phyloP scores from a whole-genome alignment of 257 asterid species.

The Solanum rostratum region DNA sequence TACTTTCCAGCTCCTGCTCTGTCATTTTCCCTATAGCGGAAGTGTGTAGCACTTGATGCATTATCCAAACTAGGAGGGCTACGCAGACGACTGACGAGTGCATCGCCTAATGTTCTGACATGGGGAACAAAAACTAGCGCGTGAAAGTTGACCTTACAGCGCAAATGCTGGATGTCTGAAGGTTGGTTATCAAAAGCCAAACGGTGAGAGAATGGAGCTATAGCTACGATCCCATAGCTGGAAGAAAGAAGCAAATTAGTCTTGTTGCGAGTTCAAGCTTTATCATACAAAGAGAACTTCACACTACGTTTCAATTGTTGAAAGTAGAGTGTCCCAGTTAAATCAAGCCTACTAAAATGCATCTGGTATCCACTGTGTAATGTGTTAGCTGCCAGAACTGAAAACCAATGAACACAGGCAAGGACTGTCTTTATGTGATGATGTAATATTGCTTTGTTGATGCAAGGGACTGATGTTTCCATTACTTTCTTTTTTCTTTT shows the following conservation, averaged over 20 bases:
- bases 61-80: slow-evolving; percentile 4
- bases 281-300: not conserved
- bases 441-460: not conserved
- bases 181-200: slow-evolving; percentile 34
- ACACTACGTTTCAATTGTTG: not conserved
- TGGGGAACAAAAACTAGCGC: slow-evolving; percentile 35
- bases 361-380: not conserved
- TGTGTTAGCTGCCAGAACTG: not conserved
- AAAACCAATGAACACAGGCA: not conserved
- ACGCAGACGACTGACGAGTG: slow-evolving; percentile 22
- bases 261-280: not conserved
- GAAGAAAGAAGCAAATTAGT: not conserved
- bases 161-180: slow-evolving; percentile 27
- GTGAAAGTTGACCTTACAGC: slow-evolving; percentile 35
- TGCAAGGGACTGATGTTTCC: not conserved
- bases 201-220: slow-evolving; percentile 42
- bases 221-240: slow-evolving; percentile 36
- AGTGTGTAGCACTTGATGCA: slow-evolving; percentile 2
- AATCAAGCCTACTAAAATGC: not conserved
- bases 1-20: slow-evolving; percentile 27
- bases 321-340: not conserved
- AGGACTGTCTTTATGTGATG: not conserved
- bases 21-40: not conserved
- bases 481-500: not conserved
- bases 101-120: slow-evolving; percentile 23